phyloP scores from a whole-genome alignment of 257 asterid genomes.

The Salvia splendens region DNA sequence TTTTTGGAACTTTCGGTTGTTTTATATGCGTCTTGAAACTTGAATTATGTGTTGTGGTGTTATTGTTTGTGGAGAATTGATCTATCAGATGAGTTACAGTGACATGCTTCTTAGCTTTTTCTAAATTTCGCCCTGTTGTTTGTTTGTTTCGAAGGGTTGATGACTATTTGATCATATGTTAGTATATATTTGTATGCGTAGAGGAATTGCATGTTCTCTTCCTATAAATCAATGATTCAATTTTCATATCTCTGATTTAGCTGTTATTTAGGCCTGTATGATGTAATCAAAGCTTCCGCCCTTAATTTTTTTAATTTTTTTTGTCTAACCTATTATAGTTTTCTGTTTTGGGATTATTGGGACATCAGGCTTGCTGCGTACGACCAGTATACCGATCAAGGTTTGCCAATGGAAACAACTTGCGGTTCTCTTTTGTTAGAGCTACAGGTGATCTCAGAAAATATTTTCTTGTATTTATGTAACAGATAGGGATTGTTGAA shows the following conservation, averaged over 20 bases:
- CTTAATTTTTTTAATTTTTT: too few relatives aligned
- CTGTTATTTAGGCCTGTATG: neutral
- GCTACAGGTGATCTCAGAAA: conserved; percentile 60
- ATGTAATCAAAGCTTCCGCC: too few relatives aligned
- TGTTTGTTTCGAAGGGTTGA: neutral
- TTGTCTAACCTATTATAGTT: conserved; percentile 11
- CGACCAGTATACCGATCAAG: conserved; percentile 28
- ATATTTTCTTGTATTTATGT: neutral
- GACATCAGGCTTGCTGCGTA: conserved; percentile 31
- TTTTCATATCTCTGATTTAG: neutral
- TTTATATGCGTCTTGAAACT: neutral
- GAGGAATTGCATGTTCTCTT: neutral
- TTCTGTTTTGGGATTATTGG: conserved; percentile 15
- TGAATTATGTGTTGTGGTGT: too few relatives aligned
- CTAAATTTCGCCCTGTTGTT: neutral
- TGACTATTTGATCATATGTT: neutral
- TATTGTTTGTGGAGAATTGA: neutral
- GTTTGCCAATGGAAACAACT: conserved; percentile 59
- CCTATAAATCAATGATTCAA: neutral
- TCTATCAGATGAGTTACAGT: neutral
- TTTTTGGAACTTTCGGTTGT: conserved; percentile 13
- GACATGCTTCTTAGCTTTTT: conserved; percentile 2
- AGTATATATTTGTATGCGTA: neutral
- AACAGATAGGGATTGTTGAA: neutral
- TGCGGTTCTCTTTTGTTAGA: conserved; percentile 72